Evolutionary conservation across 768 basidiomycete species (phyloP), one percentile per base, ranked within the genome.

Genomic region (Leccinum subtestaceum): DNA sequence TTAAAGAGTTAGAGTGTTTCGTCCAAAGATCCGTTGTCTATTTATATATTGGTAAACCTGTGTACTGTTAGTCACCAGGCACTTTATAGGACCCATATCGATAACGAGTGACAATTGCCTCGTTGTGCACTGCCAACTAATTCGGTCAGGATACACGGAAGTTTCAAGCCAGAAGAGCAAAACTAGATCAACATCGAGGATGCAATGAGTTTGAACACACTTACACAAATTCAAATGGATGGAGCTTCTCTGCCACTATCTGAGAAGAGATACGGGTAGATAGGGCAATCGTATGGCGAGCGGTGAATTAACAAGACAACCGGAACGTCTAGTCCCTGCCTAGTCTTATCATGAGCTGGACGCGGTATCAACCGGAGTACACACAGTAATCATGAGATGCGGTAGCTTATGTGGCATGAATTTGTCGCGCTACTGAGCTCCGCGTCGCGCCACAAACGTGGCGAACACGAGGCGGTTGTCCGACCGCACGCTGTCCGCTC

Each of bases 141-240:
- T 51, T 40, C 52, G 55, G 58, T 60, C 60, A 68, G 61, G 62
- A 63, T 62, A 63, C 43, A 54, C 60, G 70, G 61, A 49, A 2
- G 60, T 13, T 53, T 23, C 23, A 6, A 45, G 40, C 55, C 56
- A 55, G 59, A 60, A 51, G 47, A 19, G 34, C n/a, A 55, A 53
- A 38, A 57, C 49, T 40, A 65, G 60, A 64, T 62, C 61, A 59
- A 11, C 68, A 66, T 72, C 66, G 45, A 67, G 70, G 66, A 61
- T 61, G 12, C 70, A 71, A 65, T 64, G 64, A 60, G 70, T 63
- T 54, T 60, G 55, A 60, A 57, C 56, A 19, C 62, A 60, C 47
- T 40, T 45, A 15, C 52, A 51, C 43, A 61, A 70, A 68, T 53
- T 68, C 67, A 70, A 71, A 71, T 70, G 51, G 55, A 57, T 55